These are phyloP conservation scores for Pulveroboletus sp. DNA, from an alignment of 768 basidiomycete genomes.

Conservation along the genomic window DNA sequence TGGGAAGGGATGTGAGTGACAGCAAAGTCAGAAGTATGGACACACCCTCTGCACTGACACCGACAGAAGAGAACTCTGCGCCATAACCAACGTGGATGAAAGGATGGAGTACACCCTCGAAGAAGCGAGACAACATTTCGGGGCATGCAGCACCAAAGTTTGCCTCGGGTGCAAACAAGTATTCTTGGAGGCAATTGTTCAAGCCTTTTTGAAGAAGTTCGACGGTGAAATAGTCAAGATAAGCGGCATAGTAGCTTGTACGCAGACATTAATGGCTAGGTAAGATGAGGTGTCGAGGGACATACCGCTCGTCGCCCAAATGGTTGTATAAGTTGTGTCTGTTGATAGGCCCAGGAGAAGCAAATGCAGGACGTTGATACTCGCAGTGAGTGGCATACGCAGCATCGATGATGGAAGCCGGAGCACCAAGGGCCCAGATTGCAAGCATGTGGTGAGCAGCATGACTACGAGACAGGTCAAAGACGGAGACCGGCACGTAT, in stretches of 20 bases:
- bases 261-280: not conserved
- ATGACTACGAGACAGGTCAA: conserved; percentile 41
- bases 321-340: conserved; percentile 49
- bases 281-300: not conserved
- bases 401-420: conserved; percentile 37
- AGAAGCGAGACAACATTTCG: conserved; percentile 54
- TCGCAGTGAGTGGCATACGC: conserved; percentile 41
- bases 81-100: conserved; percentile 65
- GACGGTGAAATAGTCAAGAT: conserved; percentile 53
- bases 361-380: conserved; percentile 37
- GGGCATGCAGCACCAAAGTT: conserved; percentile 35
- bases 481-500: conserved; percentile 6
- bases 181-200: conserved; percentile 47
- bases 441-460: conserved; percentile 56
- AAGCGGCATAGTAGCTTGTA: conserved; percentile 56
- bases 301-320: conserved; percentile 56
- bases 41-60: conserved; percentile 65
- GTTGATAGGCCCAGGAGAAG: conserved; percentile 18
- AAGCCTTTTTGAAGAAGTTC: conserved; percentile 42
- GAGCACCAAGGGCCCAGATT: conserved; percentile 59
- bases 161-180: conserved; percentile 48
- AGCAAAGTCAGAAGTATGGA: conserved; percentile 30
- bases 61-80: conserved; percentile 58
- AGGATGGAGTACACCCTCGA: conserved; percentile 60
- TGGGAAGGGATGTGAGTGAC: conserved; percentile 2